Evolutionary conservation across 495 filamentous ascomycete genomes (phyloP), one percentile per base, ranked within the genome.

Genomic region (Penicillium mononematosum): DNA sequence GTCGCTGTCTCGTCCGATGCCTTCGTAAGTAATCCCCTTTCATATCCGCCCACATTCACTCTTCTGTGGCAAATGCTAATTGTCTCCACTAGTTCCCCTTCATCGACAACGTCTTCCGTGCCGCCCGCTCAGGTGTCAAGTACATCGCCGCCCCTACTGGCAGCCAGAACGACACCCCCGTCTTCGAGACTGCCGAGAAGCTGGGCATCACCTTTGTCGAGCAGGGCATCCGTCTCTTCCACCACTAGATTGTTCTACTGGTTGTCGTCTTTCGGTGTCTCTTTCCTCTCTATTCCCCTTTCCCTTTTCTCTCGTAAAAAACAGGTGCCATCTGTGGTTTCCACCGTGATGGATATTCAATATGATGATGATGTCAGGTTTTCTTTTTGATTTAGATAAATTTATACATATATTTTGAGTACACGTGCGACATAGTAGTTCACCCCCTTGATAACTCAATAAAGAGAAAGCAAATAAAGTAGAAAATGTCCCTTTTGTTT

Each of bases 31-130:
- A 46, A 43, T 34, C 16, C 47, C 29, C 36, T 8, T 27, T 8
- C 27, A 27, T 9, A 2, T 32, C 31, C 31, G 31, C n/a, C 1
- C n/a, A 43, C 16, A 41, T 31, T n/a, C 54, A 56, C 47, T 50
- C 36, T 25, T 34, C 53, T 4, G 43, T 49, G 5, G 32, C 17
- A 56, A 42, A 58, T 62, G 58, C 59, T 65, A 32, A 53, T 48
- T 0, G 12, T 45, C 17, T 24, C 45, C 31, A 16, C 16, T 46
- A 92, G 89, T 97, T 98, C 85, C 94, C 94, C 53, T 98, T 98
- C 79, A 88, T 90, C 62, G 94, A 98, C 81, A 98, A 98, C 65
- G 87, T 98, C 58, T 96, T 93, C 83, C 84, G 94, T 55, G 90
- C 91, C 42, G 84, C 81, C 50, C 81, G 90, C 59, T 96, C 90